Evolutionary conservation across 805 yeast genomes (phyloP).

Genomic region (Suhomyces prunicola): DNA sequence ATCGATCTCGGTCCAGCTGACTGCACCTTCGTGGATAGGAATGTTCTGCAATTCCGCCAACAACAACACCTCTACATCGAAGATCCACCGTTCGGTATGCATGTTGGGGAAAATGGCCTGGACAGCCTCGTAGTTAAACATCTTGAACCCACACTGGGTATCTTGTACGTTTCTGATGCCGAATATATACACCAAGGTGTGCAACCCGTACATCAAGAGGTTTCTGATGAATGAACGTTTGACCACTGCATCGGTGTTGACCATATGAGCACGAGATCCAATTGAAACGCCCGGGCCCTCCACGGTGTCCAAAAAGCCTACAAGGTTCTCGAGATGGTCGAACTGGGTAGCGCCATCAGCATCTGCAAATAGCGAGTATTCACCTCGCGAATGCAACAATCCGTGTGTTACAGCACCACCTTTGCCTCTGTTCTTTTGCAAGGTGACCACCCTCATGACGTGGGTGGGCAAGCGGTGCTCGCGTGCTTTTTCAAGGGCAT

Average conservation of each 20-base stretch:
- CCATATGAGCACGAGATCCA: conserved; percentile 97
- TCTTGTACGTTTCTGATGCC: conserved; percentile 86
- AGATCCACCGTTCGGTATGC: conserved; percentile 98
- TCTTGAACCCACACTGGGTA: conserved; percentile 96
- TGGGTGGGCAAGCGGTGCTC: conserved; percentile 51
- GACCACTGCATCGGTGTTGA: conserved; percentile 93
- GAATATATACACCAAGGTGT: conserved; percentile 78
- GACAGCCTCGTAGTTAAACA: conserved; percentile 74
- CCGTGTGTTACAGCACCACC: conserved; percentile 96
- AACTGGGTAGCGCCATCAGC: conserved; percentile 96
- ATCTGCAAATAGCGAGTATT: conserved; percentile 82
- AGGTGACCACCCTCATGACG: conserved; percentile 64
- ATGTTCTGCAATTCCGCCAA: conserved; percentile 71
- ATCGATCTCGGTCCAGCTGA: conserved; percentile 95
- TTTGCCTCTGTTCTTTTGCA: conserved; percentile 82
- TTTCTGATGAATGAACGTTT: conserved; percentile 85
- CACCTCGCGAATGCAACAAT: conserved; percentile 68
- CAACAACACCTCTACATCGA: conserved; percentile 89
- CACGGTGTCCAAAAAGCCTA: conserved; percentile 37
- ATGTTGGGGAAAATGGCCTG: conserved; percentile 72
- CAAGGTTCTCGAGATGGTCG: conserved; percentile 57
- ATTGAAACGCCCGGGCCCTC: conserved; percentile 61
- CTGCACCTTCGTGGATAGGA: conserved; percentile 71
- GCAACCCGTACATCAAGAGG: conserved; percentile 89
- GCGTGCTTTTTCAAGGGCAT: conserved; percentile 61